These are phyloP conservation scores for Linderniella brevidens DNA, from an alignment of 257 asterid genomes.

Conservation along the genomic window DNA sequence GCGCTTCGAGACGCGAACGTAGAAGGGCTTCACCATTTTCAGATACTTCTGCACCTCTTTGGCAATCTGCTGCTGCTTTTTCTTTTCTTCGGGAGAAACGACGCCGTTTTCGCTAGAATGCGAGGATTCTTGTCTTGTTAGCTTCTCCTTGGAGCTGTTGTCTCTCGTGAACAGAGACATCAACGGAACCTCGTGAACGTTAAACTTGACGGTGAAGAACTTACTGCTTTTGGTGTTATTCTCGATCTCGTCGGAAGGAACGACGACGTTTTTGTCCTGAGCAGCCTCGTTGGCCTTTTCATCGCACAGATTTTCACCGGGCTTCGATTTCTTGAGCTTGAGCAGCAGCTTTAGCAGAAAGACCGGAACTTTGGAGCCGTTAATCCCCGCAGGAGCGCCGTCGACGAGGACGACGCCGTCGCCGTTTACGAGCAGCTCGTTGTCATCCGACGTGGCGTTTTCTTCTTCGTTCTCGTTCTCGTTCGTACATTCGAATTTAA, in stretches of 20 bases:
- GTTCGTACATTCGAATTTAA: neutral
- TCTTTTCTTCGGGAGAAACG: constrained; percentile 6
- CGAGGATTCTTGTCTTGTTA: constrained; percentile 1
- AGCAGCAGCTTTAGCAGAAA: constrained; percentile 25
- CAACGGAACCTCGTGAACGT: constrained; percentile 44
- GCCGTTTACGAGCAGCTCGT: constrained; percentile 22
- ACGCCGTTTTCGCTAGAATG: too few relatives aligned
- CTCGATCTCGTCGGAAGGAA: neutral
- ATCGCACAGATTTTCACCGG: constrained; percentile 1
- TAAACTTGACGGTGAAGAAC: constrained; percentile 39
- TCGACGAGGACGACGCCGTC: constrained; percentile 21
- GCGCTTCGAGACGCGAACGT: constrained; percentile 58
- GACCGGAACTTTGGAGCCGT: constrained; percentile 25
- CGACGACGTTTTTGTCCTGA: constrained; percentile 6
- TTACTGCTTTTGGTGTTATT: constrained; percentile 11
- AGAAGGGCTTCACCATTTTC: constrained; percentile 70
- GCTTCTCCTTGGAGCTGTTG: constrained; percentile 26
- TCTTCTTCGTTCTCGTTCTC: constrained; percentile 14
- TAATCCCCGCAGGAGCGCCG: constrained; percentile 12
- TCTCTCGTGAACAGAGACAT: constrained; percentile 47
- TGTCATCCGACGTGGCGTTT: constrained; percentile 15
- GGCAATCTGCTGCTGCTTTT: constrained; percentile 31
- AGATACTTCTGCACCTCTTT: constrained; percentile 63
- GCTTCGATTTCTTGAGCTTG: constrained; percentile 29
- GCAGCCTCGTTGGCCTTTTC: constrained; percentile 3